Percentiles rank a stretch among this genome's conserved stretches.
phyloP scores from a whole-genome alignment of 2,329 filamentous ascomycete genomes.

The Nakataea oryzae region DNA sequence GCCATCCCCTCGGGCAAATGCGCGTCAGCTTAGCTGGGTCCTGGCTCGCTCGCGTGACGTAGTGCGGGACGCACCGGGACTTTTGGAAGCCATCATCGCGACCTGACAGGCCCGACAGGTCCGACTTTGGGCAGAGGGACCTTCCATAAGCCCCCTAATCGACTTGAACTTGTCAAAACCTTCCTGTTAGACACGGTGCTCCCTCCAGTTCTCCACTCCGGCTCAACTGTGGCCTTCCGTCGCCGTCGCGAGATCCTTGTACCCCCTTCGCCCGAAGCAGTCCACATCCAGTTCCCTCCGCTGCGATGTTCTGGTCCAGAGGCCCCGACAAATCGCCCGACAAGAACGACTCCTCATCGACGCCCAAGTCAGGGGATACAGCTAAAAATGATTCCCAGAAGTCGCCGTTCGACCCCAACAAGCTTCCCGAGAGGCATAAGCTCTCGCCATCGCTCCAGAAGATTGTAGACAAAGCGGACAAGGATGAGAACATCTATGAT shows the following conservation, averaged over 20 bases:
- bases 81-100: background rate
- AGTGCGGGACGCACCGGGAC: background rate
- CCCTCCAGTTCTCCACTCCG: background rate
- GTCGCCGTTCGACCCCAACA: constrained; percentile 27
- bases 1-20: too few relatives aligned
- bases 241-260: background rate
- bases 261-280: background rate
- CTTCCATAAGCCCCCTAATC: background rate
- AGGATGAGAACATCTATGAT: constrained; percentile 66
- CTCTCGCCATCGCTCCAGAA: constrained; percentile 45
- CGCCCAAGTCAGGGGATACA: constrained; percentile 15
- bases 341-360: constrained; percentile 10
- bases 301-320: constrained; percentile 30
- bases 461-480: constrained; percentile 45
- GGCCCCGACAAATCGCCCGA: constrained; percentile 17
- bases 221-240: background rate
- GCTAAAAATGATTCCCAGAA: constrained; percentile 14
- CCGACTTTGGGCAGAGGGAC: background rate
- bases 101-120: background rate
- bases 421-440: constrained; percentile 36
- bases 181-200: background rate
- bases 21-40: background rate
- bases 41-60: background rate
- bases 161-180: background rate
- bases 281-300: background rate